These are phyloP conservation scores for Boletus pseudopeckii DNA, from an alignment of 768 basidiomycete species.

Conservation along the genomic window DNA sequence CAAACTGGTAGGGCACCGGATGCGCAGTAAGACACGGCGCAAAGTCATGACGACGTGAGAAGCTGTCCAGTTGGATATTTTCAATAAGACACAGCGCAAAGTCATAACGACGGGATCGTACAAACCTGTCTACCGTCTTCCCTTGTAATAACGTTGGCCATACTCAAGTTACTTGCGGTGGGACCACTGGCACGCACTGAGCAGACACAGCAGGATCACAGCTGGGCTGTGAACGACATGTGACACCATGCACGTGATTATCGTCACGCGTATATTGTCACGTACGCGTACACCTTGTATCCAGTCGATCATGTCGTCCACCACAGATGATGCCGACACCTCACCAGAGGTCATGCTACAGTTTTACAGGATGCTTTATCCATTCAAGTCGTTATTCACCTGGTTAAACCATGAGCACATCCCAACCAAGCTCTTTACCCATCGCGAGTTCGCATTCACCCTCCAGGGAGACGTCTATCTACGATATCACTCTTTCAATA, in stretches of 20 bases:
- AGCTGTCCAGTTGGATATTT: not conserved
- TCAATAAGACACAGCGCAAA: no score
- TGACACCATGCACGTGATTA: conserved; percentile 11
- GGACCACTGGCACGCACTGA: not conserved
- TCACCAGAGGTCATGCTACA: conserved; percentile 65
- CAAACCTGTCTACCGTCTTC: not conserved
- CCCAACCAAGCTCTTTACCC: conserved; percentile 78
- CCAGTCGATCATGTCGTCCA: conserved; percentile 9
- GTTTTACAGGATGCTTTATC: conserved; percentile 90
- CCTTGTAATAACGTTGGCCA: no score
- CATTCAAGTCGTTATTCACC: conserved; percentile 87
- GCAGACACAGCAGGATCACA: no score
- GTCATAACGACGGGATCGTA: not conserved
- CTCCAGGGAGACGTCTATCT: conserved; percentile 88
- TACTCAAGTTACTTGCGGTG: no score
- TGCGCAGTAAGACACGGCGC: not conserved
- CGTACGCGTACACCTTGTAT: conserved; percentile 4
- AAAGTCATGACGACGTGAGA: conserved; percentile 1
- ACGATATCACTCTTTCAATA: conserved; percentile 89
- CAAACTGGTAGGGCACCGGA: not conserved
- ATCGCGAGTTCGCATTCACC: conserved; percentile 96
- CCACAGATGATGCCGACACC: conserved; percentile 20
- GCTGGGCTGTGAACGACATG: not conserved
- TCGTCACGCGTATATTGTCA: conserved; percentile 18
- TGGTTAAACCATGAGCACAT: conserved; percentile 94